A percentile compares a stretch with the other conserved stretches of the same genome.
These are phyloP conservation scores for Pseudogymnoascus sp. DNA, from an alignment of 2,329 filamentous ascomycete genomes.

Conservation along the genomic window DNA sequence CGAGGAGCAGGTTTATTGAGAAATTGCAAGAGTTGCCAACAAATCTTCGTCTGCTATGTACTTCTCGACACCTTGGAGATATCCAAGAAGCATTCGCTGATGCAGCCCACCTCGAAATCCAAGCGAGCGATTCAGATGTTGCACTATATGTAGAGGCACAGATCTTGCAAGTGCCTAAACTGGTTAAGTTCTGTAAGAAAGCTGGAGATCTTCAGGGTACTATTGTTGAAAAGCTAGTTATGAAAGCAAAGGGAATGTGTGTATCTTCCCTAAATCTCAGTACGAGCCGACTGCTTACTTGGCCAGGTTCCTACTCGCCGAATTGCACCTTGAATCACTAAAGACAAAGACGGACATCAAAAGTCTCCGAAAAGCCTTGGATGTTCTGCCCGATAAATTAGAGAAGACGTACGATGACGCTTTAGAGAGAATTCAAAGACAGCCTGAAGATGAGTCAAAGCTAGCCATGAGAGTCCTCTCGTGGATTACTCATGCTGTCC, in stretches of 20 bases:
- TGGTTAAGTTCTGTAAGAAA: not conserved
- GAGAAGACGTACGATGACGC: not conserved
- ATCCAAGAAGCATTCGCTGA: conserved; percentile 47
- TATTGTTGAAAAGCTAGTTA: not conserved
- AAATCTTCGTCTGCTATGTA: not conserved
- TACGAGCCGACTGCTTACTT: not conserved
- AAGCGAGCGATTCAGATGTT: not conserved
- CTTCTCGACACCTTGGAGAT: conserved; percentile 38
- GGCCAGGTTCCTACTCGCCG: not conserved
- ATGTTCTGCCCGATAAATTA: not conserved
- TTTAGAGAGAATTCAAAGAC: not conserved
- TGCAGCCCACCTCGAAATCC: not conserved
- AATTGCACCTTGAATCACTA: not conserved
- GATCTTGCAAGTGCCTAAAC: not conserved
- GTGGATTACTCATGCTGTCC: not conserved
- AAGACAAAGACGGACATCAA: not conserved
- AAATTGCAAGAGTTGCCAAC: not conserved
- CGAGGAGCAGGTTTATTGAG: not conserved
- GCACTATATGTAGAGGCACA: not conserved
- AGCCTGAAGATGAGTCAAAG: not conserved
- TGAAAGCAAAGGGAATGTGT: not conserved
- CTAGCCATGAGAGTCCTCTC: not conserved
- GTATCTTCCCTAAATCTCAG: not conserved
- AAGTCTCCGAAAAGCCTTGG: not conserved
- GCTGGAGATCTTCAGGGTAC: not conserved